Conservation (phyloP, 169 alveolate genomes). For the Eimeria praecox region DNA sequence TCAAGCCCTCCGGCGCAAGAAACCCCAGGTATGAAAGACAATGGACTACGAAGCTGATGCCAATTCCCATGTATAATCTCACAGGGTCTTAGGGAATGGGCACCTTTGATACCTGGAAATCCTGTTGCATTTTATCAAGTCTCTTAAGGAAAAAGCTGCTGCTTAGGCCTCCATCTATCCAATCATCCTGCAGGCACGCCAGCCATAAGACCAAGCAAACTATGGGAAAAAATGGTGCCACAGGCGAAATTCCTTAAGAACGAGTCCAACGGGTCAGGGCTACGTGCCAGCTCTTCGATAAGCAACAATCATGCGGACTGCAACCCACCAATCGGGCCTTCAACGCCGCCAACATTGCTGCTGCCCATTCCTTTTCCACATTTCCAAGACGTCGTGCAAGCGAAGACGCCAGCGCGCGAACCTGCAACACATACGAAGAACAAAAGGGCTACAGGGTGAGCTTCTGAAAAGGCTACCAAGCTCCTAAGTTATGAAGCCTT, state of each 20-base stretch:
- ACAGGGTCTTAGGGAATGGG: neutral
- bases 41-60: neutral
- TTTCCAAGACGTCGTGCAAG: slow-evolving; percentile 79
- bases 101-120: slow-evolving; percentile 37
- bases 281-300: neutral
- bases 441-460: neutral
- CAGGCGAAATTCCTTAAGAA: neutral
- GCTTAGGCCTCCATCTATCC: slow-evolving; percentile 79
- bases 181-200: slow-evolving; percentile 53
- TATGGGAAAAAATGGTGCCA: neutral
- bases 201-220: neutral
- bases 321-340: slow-evolving; percentile 66
- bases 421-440: neutral
- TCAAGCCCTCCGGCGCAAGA: neutral
- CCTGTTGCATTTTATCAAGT: slow-evolving; percentile 64
- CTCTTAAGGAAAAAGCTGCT: slow-evolving; percentile 57
- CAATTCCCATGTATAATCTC: neutral
- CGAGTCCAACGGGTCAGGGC: neutral
- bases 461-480: neutral
- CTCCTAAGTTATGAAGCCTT: neutral
- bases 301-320: neutral
- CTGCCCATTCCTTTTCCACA: slow-evolving; percentile 74
- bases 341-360: slow-evolving; percentile 66
- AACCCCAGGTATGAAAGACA: neutral
- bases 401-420: slow-evolving; percentile 70